Conservation (phyloP, 768 basidiomycete species). For the Amanita molliuscula region DNA sequence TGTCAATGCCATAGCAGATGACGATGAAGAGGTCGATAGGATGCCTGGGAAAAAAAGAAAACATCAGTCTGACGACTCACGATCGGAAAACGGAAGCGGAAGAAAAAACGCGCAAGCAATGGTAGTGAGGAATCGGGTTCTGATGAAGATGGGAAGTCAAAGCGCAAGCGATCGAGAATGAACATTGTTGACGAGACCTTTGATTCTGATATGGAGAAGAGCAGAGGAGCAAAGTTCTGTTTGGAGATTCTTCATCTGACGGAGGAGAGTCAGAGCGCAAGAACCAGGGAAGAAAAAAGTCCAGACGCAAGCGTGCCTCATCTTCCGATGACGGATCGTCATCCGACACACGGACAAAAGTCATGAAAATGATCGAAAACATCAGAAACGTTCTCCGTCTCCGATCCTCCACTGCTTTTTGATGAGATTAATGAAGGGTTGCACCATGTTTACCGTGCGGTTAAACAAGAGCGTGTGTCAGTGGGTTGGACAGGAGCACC, state of each 20-base stretch:
- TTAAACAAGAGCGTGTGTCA: conserved; percentile 51
- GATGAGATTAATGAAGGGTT: conserved; percentile 30
- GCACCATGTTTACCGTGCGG: conserved; percentile 66
- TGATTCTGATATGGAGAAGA: conserved; percentile 20
- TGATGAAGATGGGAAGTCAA: conserved; percentile 24
- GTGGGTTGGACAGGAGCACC: conserved; percentile 75
- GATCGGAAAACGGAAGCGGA: conserved; percentile 18
- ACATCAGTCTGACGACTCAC: conserved; percentile 11
- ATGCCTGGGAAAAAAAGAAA: conserved; percentile 28
- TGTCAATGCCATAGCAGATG: conserved; percentile 27
- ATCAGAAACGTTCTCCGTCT: conserved; percentile 37
- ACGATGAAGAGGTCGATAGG: conserved; percentile 21
- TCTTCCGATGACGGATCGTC: conserved; percentile 22
- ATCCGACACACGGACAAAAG: conserved; percentile 19
- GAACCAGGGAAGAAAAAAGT: conserved; percentile 31
- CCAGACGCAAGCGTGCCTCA: conserved; percentile 16
- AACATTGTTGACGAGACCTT: conserved; percentile 17
- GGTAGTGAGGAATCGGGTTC: conserved; percentile 15
- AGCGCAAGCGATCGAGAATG: conserved; percentile 26
- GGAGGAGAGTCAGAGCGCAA: conserved; percentile 22
- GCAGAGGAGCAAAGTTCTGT: conserved; percentile 29
- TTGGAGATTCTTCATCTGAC: conserved; percentile 12
- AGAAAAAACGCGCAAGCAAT: conserved; percentile 15
- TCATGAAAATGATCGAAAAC: conserved; percentile 17
- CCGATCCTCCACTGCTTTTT: conserved; percentile 24